A percentile compares a stretch with the other conserved stretches of the same genome.
These are phyloP conservation scores for Glomus cerebriforme DNA, from an alignment of 192 early-diverging fungal species.

Conservation along the genomic window DNA sequence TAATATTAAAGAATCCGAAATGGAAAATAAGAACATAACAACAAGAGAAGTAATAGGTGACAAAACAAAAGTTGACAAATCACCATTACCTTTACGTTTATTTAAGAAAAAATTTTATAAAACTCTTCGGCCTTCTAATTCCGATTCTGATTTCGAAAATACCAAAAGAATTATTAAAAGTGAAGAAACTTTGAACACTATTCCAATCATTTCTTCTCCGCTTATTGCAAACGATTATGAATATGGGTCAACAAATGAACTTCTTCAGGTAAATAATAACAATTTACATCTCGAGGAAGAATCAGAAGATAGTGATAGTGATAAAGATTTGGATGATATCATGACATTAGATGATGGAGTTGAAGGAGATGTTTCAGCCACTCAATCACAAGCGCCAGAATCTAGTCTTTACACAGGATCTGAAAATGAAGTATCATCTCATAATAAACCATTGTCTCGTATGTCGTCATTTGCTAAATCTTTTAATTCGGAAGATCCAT, in stretches of 20 bases:
- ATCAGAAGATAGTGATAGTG: neutral
- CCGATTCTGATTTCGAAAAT: neutral
- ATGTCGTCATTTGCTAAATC: conserved; percentile 28
- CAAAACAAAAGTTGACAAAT: conserved; percentile 5
- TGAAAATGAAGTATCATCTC: neutral
- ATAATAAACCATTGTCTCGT: neutral
- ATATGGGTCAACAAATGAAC: neutral
- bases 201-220: neutral
- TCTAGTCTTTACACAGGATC: conserved; percentile 8
- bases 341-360: conserved; percentile 15
- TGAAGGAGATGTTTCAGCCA: conserved; percentile 7
- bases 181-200: neutral
- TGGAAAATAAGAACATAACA: neutral
- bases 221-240: neutral
- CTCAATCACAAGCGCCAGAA: conserved; percentile 16
- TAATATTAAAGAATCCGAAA: neutral
- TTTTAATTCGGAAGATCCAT: conserved; percentile 31
- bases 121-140: neutral
- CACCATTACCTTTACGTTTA: conserved; percentile 23
- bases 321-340: neutral
- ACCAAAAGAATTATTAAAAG: neutral
- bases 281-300: neutral
- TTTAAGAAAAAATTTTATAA: conserved; percentile 26
- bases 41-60: neutral
- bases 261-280: neutral